Evolutionary conservation across 2,329 filamentous ascomycete genomes (phyloP).

Genomic region (Verruconis gallopava): DNA sequence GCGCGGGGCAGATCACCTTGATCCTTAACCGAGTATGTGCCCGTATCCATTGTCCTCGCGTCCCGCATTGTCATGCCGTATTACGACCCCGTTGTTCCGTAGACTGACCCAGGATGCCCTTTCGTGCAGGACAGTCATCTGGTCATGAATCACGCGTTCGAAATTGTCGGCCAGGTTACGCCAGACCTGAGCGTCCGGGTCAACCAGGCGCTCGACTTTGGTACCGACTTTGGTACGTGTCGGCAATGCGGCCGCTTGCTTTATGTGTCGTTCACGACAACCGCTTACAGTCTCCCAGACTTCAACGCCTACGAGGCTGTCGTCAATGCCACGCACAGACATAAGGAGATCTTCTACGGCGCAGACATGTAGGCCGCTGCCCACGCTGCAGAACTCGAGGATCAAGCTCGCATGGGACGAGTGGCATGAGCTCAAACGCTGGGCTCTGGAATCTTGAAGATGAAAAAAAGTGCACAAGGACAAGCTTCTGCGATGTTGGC

Average conservation of each 20-base stretch:
- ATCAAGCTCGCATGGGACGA: not conserved
- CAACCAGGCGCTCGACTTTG: slow-evolving; percentile 56
- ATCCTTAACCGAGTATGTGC: slow-evolving; percentile 57
- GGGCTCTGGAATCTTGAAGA: no score
- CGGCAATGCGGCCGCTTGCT: no score
- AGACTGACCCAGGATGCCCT: no score
- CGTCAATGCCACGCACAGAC: slow-evolving; percentile 72
- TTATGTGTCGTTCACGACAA: no score
- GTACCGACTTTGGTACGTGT: slow-evolving; percentile 53
- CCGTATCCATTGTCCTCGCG: no score
- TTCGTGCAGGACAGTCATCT: slow-evolving; percentile 53
- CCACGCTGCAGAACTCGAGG: not conserved
- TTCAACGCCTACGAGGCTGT: slow-evolving; percentile 43
- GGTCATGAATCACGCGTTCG: slow-evolving; percentile 53
- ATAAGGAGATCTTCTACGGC: slow-evolving; percentile 69
- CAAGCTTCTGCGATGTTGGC: no score
- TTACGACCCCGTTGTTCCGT: no score
- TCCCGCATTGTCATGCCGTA: no score
- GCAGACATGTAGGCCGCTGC: slow-evolving; percentile 21
- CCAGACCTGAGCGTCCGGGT: slow-evolving; percentile 59
- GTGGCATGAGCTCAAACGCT: not conserved
- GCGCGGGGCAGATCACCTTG: slow-evolving; percentile 61
- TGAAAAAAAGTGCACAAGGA: no score
- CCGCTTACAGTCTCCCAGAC: slow-evolving; percentile 33
- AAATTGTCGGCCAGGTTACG: slow-evolving; percentile 71